Base-by-base conservation (phyloP, 257 asterid genomes). In the Galeopsis tetrahit region DNA sequence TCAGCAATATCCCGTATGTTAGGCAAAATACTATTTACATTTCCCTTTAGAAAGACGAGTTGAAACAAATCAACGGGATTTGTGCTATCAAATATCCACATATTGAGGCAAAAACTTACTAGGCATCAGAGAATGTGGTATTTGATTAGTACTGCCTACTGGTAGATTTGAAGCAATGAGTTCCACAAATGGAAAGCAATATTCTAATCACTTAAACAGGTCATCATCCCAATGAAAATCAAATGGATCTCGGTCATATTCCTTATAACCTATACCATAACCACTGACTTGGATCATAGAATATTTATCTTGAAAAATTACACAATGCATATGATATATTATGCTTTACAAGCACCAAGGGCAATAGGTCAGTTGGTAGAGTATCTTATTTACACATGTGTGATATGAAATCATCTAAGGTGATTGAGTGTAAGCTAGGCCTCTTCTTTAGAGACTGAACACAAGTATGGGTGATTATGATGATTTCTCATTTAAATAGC, bases 11-110 rank as follows among this genome's bases (percentile, higher is more conserved):
- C 39, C 14, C 14, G 14, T 57, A 31, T 57, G 14, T 8, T 52
- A 15, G 10, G 58, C 10, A 32, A 52, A 52, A 49, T 49, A n/a
- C 31, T 49, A 49, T 49, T 44, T 31, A 28, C 36, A 28, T 38
- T 38, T n/a, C 55, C 7, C 7, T 49, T 61, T 17, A 21, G 5
- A 10, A 2, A 40, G 48, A 51, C 42, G 36, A 8, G 69, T 51
- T 42, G 10, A n/a, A 17, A 58, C 57, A 66, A 72, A 28, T 46
- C 74, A 71, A 15, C 57, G n/a, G 42, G 58, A 51, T 21, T 34
- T 49, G n/a, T 38, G 36, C 44, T 38, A 52, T 44, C 35, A 60
- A 51, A 36, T 62, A 49, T 38, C 21, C 35, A 58, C 14, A 35
- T 31, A 36, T 57, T 57, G 63, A n/a, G 38, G 28, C 8, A 59